Conservation (phyloP, 257 asterid species). For the Cynanchum wilfordii region DNA sequence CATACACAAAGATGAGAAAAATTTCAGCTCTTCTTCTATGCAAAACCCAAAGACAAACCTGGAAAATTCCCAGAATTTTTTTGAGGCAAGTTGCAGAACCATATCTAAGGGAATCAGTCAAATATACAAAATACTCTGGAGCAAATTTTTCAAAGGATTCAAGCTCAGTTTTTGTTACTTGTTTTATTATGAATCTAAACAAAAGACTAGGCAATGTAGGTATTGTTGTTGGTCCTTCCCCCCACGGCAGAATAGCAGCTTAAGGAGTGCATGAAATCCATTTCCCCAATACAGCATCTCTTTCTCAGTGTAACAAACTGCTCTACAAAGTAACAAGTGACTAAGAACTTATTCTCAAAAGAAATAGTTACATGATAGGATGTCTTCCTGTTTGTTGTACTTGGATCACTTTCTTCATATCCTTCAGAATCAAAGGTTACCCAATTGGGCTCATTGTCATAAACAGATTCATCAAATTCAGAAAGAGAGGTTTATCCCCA, state of each 20-base stretch:
- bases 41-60: constrained; percentile 37
- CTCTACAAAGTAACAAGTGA: constrained; percentile 71
- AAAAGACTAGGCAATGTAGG: constrained; percentile 73
- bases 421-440: constrained; percentile 43
- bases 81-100: constrained; percentile 93
- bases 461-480: no score
- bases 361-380: constrained; percentile 72
- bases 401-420: constrained; percentile 27
- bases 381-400: constrained; percentile 35
- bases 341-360: constrained; percentile 75
- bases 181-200: constrained; percentile 84
- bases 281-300: constrained; percentile 68
- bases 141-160: constrained; percentile 88
- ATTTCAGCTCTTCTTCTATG: background rate
- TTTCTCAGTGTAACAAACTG: constrained; percentile 73
- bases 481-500: no score
- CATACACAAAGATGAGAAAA: background rate
- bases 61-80: constrained; percentile 84
- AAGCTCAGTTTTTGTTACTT: constrained; percentile 86
- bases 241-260: constrained; percentile 89
- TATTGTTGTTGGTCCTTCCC: constrained; percentile 77
- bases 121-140: constrained; percentile 60
- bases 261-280: constrained; percentile 65
- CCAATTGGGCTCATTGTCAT: background rate
- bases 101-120: constrained; percentile 54